Evolutionary conservation across 495 filamentous ascomycete species (phyloP).

Genomic region (Daldinia bambusicola): DNA sequence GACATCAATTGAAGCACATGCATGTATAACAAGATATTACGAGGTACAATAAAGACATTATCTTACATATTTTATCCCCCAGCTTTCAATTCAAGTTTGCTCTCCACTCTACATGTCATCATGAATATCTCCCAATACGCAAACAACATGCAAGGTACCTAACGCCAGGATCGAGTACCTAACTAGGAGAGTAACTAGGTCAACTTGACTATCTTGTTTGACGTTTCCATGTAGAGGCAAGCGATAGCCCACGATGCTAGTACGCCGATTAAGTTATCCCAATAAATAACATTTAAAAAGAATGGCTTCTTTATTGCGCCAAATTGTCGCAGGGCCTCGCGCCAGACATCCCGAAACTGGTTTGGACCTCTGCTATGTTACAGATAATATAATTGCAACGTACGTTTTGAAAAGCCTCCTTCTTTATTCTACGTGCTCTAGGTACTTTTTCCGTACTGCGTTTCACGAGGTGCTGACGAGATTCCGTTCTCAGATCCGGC

Average conservation of each 20-base stretch:
- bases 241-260: conserved; percentile 14
- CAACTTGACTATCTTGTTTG: too few species aligned
- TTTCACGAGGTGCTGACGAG: conserved; percentile 11
- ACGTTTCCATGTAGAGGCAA: neutral
- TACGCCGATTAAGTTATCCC: neutral
- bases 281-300: conserved; percentile 1
- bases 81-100: neutral
- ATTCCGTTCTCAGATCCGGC: conserved; percentile 67
- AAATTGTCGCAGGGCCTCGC: conserved; percentile 78
- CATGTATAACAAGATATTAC: too few species aligned
- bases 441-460: neutral
- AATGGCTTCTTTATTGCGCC: conserved; percentile 66
- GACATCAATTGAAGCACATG: neutral
- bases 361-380: conserved; percentile 96
- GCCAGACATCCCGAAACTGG: conserved; percentile 84
- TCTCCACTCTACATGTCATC: neutral
- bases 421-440: neutral
- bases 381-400: conserved; percentile 75
- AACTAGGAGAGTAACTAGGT: too few species aligned
- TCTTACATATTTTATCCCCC: neutral
- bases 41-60: too few species aligned
- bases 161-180: too few species aligned
- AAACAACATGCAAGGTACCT: too few species aligned
- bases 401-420: conserved; percentile 46
- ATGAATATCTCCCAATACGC: neutral